Conservation (phyloP, 129 eudicot genomes). For the Arctium lappa region DNA sequence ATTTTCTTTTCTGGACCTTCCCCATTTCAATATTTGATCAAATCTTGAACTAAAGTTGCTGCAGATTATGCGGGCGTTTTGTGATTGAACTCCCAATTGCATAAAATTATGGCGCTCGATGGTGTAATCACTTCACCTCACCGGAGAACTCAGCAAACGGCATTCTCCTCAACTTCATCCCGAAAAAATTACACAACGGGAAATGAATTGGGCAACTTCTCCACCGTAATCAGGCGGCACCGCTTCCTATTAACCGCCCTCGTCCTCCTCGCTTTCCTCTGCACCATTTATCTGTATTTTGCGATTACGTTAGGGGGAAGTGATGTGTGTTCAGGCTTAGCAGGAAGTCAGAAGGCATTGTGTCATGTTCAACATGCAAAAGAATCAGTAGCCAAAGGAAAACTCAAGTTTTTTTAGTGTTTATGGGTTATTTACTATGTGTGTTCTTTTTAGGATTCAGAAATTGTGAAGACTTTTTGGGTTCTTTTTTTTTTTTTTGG, state of each 20-base stretch:
- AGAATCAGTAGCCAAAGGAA: conserved; percentile 54
- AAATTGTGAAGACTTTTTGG: neutral
- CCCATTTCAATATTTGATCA: conserved; percentile 1
- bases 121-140: conserved; percentile 75
- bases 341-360: conserved; percentile 59
- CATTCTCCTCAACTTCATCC: conserved; percentile 51
- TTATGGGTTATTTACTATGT: conserved; percentile 8
- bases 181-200: conserved; percentile 43
- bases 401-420: conserved; percentile 44
- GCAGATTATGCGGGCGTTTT: conserved; percentile 30
- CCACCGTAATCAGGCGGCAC: conserved; percentile 72
- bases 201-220: conserved; percentile 64
- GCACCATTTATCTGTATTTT: conserved; percentile 85
- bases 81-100: conserved; percentile 4
- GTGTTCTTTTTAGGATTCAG: neutral
- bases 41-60: conserved; percentile 16
- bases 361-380: conserved; percentile 64
- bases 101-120: conserved; percentile 57
- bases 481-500: neutral
- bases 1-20: neutral
- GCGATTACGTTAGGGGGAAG: conserved; percentile 69
- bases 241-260: conserved; percentile 84
- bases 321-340: conserved; percentile 58
- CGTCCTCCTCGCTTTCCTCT: conserved; percentile 63
- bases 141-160: conserved; percentile 58